These are phyloP conservation scores for Claviceps quebecensis DNA, from an alignment of 2,329 filamentous ascomycete species.

Conservation along the genomic window DNA sequence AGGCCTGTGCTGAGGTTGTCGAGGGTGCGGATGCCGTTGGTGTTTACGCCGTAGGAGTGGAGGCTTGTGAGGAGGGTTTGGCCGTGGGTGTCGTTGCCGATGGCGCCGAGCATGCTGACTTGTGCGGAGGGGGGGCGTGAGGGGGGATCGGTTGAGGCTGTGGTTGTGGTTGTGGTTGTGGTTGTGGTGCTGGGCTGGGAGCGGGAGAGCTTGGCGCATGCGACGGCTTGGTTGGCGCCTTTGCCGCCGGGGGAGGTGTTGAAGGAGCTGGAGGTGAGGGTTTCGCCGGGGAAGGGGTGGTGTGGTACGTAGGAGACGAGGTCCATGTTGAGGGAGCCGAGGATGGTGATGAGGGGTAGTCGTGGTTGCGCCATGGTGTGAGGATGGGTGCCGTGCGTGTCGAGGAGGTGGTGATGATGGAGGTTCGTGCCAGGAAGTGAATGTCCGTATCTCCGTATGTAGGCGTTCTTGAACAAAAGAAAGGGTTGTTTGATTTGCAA, in stretches of 20 bases:
- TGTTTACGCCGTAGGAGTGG: slow-evolving; percentile 46
- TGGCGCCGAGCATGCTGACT: slow-evolving; percentile 49
- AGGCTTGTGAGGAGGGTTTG: slow-evolving; percentile 44
- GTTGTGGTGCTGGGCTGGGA: slow-evolving; percentile 1
- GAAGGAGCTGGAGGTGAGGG: slow-evolving; percentile 66
- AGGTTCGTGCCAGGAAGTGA: too few species aligned
- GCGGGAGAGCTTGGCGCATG: slow-evolving; percentile 68
- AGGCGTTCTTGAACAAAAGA: too few species aligned
- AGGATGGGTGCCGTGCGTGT: background rate
- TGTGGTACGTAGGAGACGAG: slow-evolving; percentile 78
- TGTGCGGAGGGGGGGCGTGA: background rate
- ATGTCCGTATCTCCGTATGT: too few species aligned
- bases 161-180: background rate
- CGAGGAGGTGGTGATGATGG: background rate
- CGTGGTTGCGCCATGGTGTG: slow-evolving; percentile 3
- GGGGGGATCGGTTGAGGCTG: background rate
- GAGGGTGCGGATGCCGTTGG: slow-evolving; percentile 30
- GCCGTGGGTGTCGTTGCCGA: slow-evolving; percentile 56
- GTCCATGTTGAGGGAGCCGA: slow-evolving; percentile 91
- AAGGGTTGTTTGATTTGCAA: too few species aligned
- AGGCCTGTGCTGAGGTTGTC: slow-evolving; percentile 40
- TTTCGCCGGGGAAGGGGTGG: slow-evolving; percentile 75
- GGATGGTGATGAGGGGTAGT: slow-evolving; percentile 53
- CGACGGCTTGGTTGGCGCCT: slow-evolving; percentile 89
- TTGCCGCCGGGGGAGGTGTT: slow-evolving; percentile 78